Base-by-base conservation (phyloP, 441 rosid genomes). In the Biscutella laevigata region DNA sequence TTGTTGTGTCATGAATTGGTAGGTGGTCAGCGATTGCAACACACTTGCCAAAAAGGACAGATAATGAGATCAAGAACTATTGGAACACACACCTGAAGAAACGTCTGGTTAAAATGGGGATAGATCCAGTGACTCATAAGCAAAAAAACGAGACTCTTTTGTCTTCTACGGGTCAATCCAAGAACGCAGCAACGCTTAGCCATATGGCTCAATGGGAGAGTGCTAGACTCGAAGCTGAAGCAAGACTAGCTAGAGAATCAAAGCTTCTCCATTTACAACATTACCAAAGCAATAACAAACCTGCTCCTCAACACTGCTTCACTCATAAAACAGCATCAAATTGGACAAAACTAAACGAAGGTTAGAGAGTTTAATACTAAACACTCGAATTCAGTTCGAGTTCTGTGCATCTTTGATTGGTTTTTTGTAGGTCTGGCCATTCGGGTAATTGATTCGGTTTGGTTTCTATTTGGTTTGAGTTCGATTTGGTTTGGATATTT, bases 151-250 rank as follows among this genome's bases (percentile, higher is more conserved):
- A 83, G 19, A 74, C 99, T 12, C 64, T 88, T 5, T 68, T 73
- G 13, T 67, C 86, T 25, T 57, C 49, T 7, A 86, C 79, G 12
- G 94, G 87, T 16, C 86, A 80, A 11, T 71, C 90, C 62, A 89
- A 88, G 74, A 86, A 77, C 39, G 79, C 89, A 14, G 95, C 96
- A 4, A 84, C 88, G 38, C 82, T 94, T 33, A 86, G 89, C 73
- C 99, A 94, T 72, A 80, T 89, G 97, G 97, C 97, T 66, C 99
- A 94, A 15, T 94, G 99, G 99, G 99, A 94, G 43, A 89, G 96
- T 37, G 99, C 97, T 35, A 42, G 97, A 13, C 87, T 89, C 0
- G 94, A 94, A 73, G 99, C 99, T n/a, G 96, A 94, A 68, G 96
- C 99, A 29, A 64, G 99, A 14, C 54, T 94, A 40, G 97, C 79